Conservation (phyloP, 352 stramenopile species). For the Peronosclerospora sorghi region DNA sequence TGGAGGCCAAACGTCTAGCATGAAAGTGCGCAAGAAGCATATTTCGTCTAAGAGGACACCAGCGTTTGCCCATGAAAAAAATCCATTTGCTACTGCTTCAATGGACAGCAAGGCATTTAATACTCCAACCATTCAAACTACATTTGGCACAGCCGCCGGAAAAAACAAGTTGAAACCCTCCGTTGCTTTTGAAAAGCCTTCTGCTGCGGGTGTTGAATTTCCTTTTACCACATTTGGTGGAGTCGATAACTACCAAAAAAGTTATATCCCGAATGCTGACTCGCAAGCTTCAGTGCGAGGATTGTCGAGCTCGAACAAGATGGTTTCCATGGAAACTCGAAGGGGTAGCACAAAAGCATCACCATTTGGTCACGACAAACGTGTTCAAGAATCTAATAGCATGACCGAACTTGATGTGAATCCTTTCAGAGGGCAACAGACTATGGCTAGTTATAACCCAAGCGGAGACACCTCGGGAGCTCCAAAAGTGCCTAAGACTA, state of each 20-base stretch:
- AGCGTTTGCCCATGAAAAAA: constrained; percentile 6
- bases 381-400: constrained; percentile 5
- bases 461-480: constrained; percentile 2
- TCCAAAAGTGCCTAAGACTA: constrained; percentile 5
- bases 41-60: constrained; percentile 6
- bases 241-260: constrained; percentile 10
- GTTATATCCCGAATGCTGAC: constrained; percentile 8
- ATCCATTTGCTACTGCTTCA: constrained; percentile 14
- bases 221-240: constrained; percentile 14
- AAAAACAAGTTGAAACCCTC: constrained; percentile 5
- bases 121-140: constrained; percentile 7
- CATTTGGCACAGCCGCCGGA: constrained; percentile 14
- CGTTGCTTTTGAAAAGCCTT: constrained; percentile 9
- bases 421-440: constrained; percentile 8
- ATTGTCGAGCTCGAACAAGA: constrained; percentile 9
- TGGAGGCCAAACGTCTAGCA: constrained; percentile 12
- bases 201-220: neutral
- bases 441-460: constrained; percentile 2
- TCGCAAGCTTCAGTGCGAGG: constrained; percentile 10
- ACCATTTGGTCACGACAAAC: constrained; percentile 14
- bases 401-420: constrained; percentile 2
- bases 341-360: constrained; percentile 23
- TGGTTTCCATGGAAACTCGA: constrained; percentile 18
- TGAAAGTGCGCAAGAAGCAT: constrained; percentile 19
- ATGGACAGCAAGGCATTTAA: constrained; percentile 1